phyloP scores from a whole-genome alignment of 2,329 filamentous ascomycete genomes.

The Amesomyces nigricolor region DNA sequence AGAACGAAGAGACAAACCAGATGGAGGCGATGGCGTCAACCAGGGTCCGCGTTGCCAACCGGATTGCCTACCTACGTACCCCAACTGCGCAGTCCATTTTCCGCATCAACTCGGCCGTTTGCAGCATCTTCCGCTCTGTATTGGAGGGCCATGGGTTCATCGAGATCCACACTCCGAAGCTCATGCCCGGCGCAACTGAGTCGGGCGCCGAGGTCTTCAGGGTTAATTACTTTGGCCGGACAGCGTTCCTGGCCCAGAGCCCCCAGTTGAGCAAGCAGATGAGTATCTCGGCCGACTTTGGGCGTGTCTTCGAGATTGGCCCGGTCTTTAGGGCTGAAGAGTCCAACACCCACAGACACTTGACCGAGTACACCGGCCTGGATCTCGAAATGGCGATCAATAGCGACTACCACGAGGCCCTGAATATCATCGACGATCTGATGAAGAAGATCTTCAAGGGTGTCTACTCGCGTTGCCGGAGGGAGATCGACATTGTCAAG shows the following conservation, averaged over 20 bases:
- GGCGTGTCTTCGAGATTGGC: conserved; percentile 82
- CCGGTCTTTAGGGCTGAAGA: conserved; percentile 92
- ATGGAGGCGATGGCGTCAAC: conserved; percentile 57
- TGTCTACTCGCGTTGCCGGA: conserved; percentile 63
- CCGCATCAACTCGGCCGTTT: conserved; percentile 75
- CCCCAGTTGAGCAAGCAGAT: conserved; percentile 92
- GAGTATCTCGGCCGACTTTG: conserved; percentile 83
- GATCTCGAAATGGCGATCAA: conserved; percentile 92
- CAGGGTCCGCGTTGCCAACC: conserved; percentile 68
- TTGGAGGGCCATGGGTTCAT: conserved; percentile 75
- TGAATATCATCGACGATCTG: conserved; percentile 69
- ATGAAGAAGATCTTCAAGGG: conserved; percentile 75
- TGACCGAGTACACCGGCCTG: conserved; percentile 90
- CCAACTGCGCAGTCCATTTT: conserved; percentile 82
- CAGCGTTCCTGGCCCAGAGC: conserved; percentile 84
- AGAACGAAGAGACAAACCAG: conserved; percentile 32
- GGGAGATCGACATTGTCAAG: conserved; percentile 69
- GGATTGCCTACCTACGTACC: conserved; percentile 80
- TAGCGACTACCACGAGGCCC: conserved; percentile 82
- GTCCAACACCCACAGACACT: conserved; percentile 88
- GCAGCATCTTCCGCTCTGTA: conserved; percentile 70
- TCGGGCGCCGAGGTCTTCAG: conserved; percentile 89
- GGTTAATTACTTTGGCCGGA: conserved; percentile 83
- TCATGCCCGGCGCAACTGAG: conserved; percentile 85
- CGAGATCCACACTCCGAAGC: conserved; percentile 89